A percentile compares a stretch with the other conserved stretches of the same genome.
Evolutionary conservation across 768 basidiomycete genomes (phyloP).

Genomic region (Termitomyces sp.): DNA sequence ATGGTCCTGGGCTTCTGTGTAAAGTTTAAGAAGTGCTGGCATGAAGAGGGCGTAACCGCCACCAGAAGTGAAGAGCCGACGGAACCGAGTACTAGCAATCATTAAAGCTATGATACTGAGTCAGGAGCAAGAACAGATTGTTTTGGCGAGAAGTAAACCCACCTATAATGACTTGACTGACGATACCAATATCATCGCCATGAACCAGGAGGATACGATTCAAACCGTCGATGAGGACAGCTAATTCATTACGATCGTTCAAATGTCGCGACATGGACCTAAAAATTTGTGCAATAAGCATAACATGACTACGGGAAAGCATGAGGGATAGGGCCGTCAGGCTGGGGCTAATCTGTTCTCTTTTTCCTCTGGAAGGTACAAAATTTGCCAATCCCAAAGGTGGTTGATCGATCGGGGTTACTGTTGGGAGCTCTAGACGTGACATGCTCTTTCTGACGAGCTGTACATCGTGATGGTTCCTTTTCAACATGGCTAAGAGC

Average conservation of each 20-base stretch:
- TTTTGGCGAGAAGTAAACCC: slow-evolving; percentile 15
- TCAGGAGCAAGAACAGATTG: slow-evolving; percentile 2
- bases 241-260: slow-evolving; percentile 63
- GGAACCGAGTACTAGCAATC: slow-evolving; percentile 72
- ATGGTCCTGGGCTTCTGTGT: slow-evolving; percentile 53
- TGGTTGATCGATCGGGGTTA: slow-evolving; percentile 18
- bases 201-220: slow-evolving; percentile 64
- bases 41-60: slow-evolving; percentile 73
- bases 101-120: slow-evolving; percentile 44
- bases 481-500: slow-evolving; percentile 56
- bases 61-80: slow-evolving; percentile 66
- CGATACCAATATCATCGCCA: slow-evolving; percentile 70
- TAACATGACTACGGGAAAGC: slow-evolving; percentile 61
- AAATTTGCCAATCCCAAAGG: slow-evolving; percentile 40
- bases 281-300: slow-evolving; percentile 66
- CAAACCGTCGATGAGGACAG: slow-evolving; percentile 59
- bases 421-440: slow-evolving; percentile 51
- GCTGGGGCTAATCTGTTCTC: slow-evolving; percentile 11
- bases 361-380: slow-evolving; percentile 29
- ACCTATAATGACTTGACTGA: slow-evolving; percentile 73
- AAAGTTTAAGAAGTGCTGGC: slow-evolving; percentile 65
- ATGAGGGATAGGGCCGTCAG: slow-evolving; percentile 48
- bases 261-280: slow-evolving; percentile 66
- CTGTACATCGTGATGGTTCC: slow-evolving; percentile 63
- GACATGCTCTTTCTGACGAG: slow-evolving; percentile 60